These are phyloP conservation scores for Phytophthora citricola DNA, from an alignment of 352 stramenopile species.

Conservation along the genomic window DNA sequence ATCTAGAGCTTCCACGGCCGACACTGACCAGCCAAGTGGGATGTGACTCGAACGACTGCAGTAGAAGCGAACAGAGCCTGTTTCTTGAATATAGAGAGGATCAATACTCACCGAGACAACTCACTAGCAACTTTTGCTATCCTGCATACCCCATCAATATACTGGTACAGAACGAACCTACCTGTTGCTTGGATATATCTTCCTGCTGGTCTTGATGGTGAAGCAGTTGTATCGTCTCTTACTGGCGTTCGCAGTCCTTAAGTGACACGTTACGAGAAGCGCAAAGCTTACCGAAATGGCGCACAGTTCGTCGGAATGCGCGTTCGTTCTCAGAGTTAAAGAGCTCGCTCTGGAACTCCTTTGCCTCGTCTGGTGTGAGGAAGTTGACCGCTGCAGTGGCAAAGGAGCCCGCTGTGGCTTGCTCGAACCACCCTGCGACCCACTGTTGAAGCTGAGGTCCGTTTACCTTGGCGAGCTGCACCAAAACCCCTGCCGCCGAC, in stretches of 20 bases:
- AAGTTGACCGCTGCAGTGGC: constrained; percentile 56
- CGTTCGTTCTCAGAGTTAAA: constrained; percentile 70
- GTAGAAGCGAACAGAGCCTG: constrained; percentile 28
- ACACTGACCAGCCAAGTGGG: constrained; percentile 25
- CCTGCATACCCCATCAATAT: constrained; percentile 17
- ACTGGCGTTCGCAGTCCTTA: constrained; percentile 37
- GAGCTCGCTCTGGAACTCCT: constrained; percentile 71
- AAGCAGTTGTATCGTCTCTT: constrained; percentile 6
- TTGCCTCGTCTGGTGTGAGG: constrained; percentile 61
- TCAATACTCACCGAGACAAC: constrained; percentile 17
- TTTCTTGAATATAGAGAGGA: constrained; percentile 39
- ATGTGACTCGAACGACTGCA: constrained; percentile 14
- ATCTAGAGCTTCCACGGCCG: constrained; percentile 24
- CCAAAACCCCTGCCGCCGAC: constrained; percentile 73
- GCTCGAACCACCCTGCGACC: constrained; percentile 70
- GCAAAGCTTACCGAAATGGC: constrained; percentile 87
- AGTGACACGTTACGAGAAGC: constrained; percentile 72
- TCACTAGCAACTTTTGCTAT: constrained; percentile 13
- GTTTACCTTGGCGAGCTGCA: constrained; percentile 75
- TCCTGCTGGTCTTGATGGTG: not conserved
- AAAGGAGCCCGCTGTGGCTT: constrained; percentile 48
- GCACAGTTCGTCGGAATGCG: constrained; percentile 74
- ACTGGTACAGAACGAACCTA: constrained; percentile 10
- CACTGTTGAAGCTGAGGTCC: constrained; percentile 63
- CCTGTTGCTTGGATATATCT: not conserved